Evolutionary conservation across 306 rosid species (phyloP).

Genomic region (Gynostemma pentaphyllum): DNA sequence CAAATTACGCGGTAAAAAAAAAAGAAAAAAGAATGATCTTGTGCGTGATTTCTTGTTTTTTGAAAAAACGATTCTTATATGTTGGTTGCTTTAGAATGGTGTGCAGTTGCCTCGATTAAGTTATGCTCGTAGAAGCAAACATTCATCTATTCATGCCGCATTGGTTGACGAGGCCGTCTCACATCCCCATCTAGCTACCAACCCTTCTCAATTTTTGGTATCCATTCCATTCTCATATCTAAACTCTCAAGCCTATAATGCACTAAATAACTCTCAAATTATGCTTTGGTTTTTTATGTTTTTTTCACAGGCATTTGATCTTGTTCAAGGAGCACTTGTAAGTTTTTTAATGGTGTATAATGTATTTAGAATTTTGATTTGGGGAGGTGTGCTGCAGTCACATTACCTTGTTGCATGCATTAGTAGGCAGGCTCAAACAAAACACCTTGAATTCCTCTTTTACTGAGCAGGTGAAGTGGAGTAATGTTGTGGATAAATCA

Average conservation of each 20-base stretch:
- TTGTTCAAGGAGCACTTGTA: slow-evolving; percentile 90
- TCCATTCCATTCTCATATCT: neutral
- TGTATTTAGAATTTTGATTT: neutral
- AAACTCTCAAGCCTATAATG: neutral
- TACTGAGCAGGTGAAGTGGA: slow-evolving; percentile 77
- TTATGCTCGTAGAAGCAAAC: slow-evolving; percentile 22
- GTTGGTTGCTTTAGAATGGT: slow-evolving; percentile 29
- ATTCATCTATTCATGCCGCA: slow-evolving; percentile 33
- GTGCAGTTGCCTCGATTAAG: slow-evolving; percentile 23
- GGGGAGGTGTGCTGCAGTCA: neutral
- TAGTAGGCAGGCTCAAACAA: too few species aligned
- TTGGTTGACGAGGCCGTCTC: slow-evolving; percentile 40
- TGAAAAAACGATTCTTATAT: neutral
- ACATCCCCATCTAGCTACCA: slow-evolving; percentile 21
- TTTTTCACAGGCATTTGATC: slow-evolving; percentile 65
- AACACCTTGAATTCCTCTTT: too few species aligned
- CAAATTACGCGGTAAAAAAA: too few species aligned
- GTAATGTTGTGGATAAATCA: slow-evolving; percentile 51
- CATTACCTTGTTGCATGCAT: neutral
- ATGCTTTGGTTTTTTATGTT: neutral
- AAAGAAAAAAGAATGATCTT: too few species aligned
- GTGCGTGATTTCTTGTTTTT: neutral
- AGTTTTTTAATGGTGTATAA: slow-evolving; percentile 24
- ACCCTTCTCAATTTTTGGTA: slow-evolving; percentile 59
- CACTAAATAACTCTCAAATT: too few species aligned